Evolutionary conservation across 352 stramenopile genomes (phyloP).

Genomic region (Phytophthora hybrid): DNA sequence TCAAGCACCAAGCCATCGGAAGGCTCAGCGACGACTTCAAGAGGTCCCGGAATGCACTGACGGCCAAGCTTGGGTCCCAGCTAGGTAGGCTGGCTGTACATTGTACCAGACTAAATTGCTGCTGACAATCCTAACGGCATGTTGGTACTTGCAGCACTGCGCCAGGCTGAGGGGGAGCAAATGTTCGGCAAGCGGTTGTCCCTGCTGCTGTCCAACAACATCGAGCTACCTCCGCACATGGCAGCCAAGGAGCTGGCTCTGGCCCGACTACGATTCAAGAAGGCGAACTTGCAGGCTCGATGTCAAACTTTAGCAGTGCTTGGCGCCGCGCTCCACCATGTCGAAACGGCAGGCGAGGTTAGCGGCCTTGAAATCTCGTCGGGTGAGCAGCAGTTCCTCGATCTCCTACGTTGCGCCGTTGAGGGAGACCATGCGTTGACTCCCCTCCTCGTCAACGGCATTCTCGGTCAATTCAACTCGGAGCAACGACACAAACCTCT

Average conservation of each 20-base stretch:
- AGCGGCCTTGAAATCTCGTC: conserved; percentile 58
- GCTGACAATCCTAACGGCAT: not conserved
- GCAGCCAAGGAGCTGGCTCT: conserved; percentile 66
- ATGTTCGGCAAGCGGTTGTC: conserved; percentile 67
- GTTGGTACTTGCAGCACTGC: conserved; percentile 48
- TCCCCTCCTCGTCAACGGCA: conserved; percentile 61
- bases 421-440: conserved; percentile 74
- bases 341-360: conserved; percentile 53
- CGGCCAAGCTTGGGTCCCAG: conserved; percentile 64
- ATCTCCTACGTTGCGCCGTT: conserved; percentile 74
- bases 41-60: conserved; percentile 44
- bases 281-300: conserved; percentile 63
- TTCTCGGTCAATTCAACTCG: conserved; percentile 42
- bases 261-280: conserved; percentile 62
- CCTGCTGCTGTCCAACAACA: conserved; percentile 63
- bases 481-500: conserved; percentile 55
- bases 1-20: conserved; percentile 53
- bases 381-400: conserved; percentile 71
- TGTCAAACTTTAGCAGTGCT: conserved; percentile 71
- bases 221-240: conserved; percentile 59
- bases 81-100: conserved; percentile 29
- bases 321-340: conserved; percentile 52
- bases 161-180: conserved; percentile 67
- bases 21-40: conserved; percentile 59
- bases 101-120: conserved; percentile 1